Evolutionary conservation across 2,329 filamentous ascomycete species (phyloP).

Genomic region (Drechslerella coelobrocha): DNA sequence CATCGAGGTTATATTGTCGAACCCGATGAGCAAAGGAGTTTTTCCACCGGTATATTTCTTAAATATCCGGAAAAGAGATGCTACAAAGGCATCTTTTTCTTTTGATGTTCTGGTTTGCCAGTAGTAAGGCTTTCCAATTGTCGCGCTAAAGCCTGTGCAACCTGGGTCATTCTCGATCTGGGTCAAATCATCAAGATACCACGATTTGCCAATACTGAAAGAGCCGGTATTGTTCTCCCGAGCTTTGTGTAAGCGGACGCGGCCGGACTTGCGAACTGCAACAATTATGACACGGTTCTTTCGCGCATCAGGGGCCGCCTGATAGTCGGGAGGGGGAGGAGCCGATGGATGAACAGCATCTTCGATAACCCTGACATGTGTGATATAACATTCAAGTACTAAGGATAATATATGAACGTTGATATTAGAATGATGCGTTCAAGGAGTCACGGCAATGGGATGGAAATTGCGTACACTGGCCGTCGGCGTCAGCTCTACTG

Average conservation of each 20-base stretch:
- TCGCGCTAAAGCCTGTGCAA: constrained; percentile 83
- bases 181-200: constrained; percentile 89
- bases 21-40: constrained; percentile 78
- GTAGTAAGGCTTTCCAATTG: constrained; percentile 91
- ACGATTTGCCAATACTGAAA: constrained; percentile 98
- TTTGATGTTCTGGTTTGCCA: constrained; percentile 93
- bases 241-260: constrained; percentile 94
- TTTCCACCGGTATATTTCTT: constrained; percentile 92
- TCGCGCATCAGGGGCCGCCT: constrained; percentile 71
- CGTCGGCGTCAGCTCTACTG: constrained; percentile 83
- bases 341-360: constrained; percentile 81
- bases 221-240: constrained; percentile 92
- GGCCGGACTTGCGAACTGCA: constrained; percentile 86
- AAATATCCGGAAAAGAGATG: constrained; percentile 93
- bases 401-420: constrained; percentile 22
- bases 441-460: constrained; percentile 22
- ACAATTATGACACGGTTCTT: constrained; percentile 93
- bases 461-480: constrained; percentile 70
- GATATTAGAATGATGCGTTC: constrained; percentile 1
- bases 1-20: constrained; percentile 64
- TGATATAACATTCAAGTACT: constrained; percentile 96
- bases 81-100: constrained; percentile 99
- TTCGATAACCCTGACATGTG: constrained; percentile 89
- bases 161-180: constrained; percentile 82
- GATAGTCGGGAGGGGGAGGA: constrained; percentile 81